Evolutionary conservation across 192 early-diverging fungal genomes (phyloP).

Genomic region (Backusella macrospora): DNA sequence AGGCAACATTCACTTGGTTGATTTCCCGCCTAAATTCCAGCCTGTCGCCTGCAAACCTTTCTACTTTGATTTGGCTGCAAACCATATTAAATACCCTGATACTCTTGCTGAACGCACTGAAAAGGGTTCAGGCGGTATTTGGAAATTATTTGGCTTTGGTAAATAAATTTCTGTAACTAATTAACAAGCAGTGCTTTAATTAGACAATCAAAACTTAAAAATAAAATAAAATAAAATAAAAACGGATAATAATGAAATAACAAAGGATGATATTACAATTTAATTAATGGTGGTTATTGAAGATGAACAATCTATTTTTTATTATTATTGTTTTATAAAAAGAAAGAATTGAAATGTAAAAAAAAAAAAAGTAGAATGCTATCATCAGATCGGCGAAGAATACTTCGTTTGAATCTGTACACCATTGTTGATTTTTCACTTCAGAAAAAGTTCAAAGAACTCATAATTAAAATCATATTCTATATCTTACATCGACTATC

Average conservation of each 20-base stretch:
- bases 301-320: no score
- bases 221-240: constrained; percentile 4
- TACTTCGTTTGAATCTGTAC: no score
- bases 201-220: not conserved
- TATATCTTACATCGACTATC: no score
- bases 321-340: no score
- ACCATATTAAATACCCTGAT: constrained; percentile 63
- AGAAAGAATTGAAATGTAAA: no score
- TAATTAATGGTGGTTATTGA: not conserved
- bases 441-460: no score
- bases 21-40: constrained; percentile 66
- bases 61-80: constrained; percentile 80
- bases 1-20: constrained; percentile 53
- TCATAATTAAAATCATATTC: no score
- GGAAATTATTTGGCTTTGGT: constrained; percentile 36
- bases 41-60: constrained; percentile 74
- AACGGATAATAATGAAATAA: not conserved
- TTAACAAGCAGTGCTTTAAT: not conserved
- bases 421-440: no score
- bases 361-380: no score
- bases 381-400: no score
- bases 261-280: not conserved
- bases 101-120: constrained; percentile 20
- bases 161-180: not conserved
- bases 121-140: constrained; percentile 19